Conservation (phyloP, 2,329 filamentous ascomycete genomes). For the Hypomyces perniciosus region DNA sequence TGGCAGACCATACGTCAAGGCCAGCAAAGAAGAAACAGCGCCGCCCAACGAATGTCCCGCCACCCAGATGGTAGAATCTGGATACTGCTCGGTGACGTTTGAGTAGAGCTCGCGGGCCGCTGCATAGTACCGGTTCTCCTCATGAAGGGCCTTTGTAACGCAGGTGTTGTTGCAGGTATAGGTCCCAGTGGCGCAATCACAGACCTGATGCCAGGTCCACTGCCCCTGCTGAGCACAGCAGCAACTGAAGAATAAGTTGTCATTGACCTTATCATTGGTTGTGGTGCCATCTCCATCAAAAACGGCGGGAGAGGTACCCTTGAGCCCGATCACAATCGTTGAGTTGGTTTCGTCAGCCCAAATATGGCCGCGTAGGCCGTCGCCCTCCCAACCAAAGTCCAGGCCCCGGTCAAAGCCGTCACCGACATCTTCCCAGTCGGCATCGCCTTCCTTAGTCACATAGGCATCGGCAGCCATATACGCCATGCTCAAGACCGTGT, state of each 20-base stretch:
- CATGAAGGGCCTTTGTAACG: constrained; percentile 64
- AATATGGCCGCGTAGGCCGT: constrained; percentile 86
- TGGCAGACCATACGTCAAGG: constrained; percentile 83
- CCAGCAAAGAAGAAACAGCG: constrained; percentile 79
- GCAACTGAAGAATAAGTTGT: constrained; percentile 97
- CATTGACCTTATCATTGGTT: constrained; percentile 94
- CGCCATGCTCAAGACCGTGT: constrained; percentile 76
- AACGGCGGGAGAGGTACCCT: constrained; percentile 83
- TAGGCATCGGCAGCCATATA: constrained; percentile 90
- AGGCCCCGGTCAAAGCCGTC: constrained; percentile 75
- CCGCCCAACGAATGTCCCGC: constrained; percentile 90
- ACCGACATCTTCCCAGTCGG: constrained; percentile 79
- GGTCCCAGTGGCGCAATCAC: constrained; percentile 81
- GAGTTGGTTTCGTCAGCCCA: constrained; percentile 81
- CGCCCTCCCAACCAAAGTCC: constrained; percentile 87
- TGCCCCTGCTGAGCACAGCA: constrained; percentile 93
- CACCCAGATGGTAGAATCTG: constrained; percentile 78
- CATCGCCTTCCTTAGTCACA: constrained; percentile 61
- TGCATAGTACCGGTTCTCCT: constrained; percentile 88
- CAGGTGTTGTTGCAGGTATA: constrained; percentile 93
- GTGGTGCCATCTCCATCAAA: constrained; percentile 97
- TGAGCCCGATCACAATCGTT: constrained; percentile 86
- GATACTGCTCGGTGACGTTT: constrained; percentile 87
- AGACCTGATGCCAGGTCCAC: constrained; percentile 85
- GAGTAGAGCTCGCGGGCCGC: constrained; percentile 84